Base-by-base conservation (phyloP, 805 yeast species). In the Saturnispora saitoi region DNA sequence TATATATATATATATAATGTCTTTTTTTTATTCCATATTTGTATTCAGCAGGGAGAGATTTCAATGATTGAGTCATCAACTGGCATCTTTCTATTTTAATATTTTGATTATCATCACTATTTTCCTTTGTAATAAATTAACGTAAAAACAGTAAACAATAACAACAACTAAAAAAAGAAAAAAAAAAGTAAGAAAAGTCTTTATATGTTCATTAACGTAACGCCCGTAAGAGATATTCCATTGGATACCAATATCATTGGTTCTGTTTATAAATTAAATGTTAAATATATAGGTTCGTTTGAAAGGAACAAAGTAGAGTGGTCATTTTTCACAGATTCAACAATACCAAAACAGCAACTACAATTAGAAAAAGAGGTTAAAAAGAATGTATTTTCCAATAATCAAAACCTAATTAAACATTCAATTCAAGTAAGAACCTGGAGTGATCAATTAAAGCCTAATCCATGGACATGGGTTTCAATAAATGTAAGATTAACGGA, bases 61-160 rank as follows among this genome's bases (percentile, higher is more conserved):
- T 48, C 49, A 47, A 45, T 51, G 56, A 53, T 53, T 51, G 56
- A 49, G 56, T 53, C 56, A 53, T 53, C 56, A 53, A 53, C 56
- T 53, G 56, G 56, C 56, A 53, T 53, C 56, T 50, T 48, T 53
- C 56, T 51, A 47, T 46, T 39, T 40, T 28, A 26, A n/a, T 39
- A 20, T 20, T 24, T 37, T 37, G 24, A 22, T 14, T 22, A 20
- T 15, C n/a, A 37, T 37, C 15, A 12, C 15, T 37, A 37, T 14
- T 37, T 12, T 17, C 7, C 26, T 15, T 20, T 22, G n/a, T n/a
- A n/a, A n/a, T n/a, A 14, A 12, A 20, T 22, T n/a, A 37, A 26
- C 14, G 12, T 32, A 20, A 28, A 45, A 19, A 45, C n/a, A 19
- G 19, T 2, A 17, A 20, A 39, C 10, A 32, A 30, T 17, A 15